Evolutionary conservation across 108 stramenopile genomes (phyloP).

Genomic region (Cyclostephanos invisitatus): DNA sequence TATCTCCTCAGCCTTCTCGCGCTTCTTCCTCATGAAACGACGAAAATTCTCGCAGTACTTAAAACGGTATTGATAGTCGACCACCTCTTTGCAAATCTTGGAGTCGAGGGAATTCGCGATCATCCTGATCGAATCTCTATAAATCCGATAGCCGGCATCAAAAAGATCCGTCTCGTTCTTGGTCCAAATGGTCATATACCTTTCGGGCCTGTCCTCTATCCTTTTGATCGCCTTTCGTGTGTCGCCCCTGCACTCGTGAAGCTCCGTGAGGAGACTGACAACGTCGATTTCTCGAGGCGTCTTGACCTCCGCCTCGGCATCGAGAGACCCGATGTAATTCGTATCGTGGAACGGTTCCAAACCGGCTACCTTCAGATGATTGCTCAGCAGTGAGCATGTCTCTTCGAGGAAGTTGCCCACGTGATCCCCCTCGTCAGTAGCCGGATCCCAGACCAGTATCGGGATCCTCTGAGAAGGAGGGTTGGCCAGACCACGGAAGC

Average conservation of each 20-base stretch:
- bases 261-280: slow-evolving; percentile 53
- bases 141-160: slow-evolving; percentile 68
- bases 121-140: slow-evolving; percentile 71
- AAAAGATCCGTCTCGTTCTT: slow-evolving; percentile 64
- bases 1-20: slow-evolving; percentile 78
- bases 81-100: slow-evolving; percentile 68
- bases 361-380: slow-evolving; percentile 44
- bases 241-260: slow-evolving; percentile 59
- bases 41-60: slow-evolving; percentile 90
- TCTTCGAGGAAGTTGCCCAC: slow-evolving; percentile 50
- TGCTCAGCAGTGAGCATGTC: slow-evolving; percentile 50
- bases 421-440: slow-evolving; percentile 34
- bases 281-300: slow-evolving; percentile 59
- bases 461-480: slow-evolving; percentile 48
- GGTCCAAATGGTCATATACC: slow-evolving; percentile 64
- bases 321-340: slow-evolving; percentile 44
- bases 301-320: slow-evolving; percentile 27
- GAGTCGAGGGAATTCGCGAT: slow-evolving; percentile 57
- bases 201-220: slow-evolving; percentile 42
- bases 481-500: slow-evolving; percentile 27
- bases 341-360: slow-evolving; percentile 35
- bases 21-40: slow-evolving; percentile 74
- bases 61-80: slow-evolving; percentile 89
- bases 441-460: slow-evolving; percentile 67
- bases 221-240: slow-evolving; percentile 47